phyloP scores from a whole-genome alignment of 345 rosid species.

The Viola odorata region DNA sequence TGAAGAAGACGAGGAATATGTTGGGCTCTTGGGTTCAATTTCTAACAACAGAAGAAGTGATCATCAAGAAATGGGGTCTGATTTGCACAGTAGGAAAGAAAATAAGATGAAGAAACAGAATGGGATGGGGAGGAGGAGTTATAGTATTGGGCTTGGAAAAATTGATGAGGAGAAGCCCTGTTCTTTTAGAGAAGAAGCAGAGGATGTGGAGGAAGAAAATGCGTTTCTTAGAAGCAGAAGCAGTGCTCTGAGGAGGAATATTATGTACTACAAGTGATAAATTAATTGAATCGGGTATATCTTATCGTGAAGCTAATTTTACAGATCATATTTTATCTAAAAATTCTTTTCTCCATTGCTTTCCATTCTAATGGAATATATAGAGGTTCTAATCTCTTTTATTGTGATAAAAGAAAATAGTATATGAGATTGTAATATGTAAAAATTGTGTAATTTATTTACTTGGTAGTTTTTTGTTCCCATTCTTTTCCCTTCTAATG shows the following conservation, averaged over 20 bases:
- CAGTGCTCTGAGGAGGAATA: constrained; percentile 4
- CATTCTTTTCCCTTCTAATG: no score
- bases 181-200: constrained; percentile 24
- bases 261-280: not conserved
- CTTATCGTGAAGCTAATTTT: no score
- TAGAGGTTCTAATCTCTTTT: no score
- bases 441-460: no score
- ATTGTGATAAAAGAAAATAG: no score
- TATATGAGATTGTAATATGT: no score
- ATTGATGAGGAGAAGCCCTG: constrained; percentile 39
- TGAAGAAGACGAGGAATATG: not conserved
- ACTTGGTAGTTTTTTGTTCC: no score
- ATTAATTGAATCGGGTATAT: no score
- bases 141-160: constrained; percentile 41
- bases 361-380: no score
- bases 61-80: no score
- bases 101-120: not conserved
- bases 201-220: not conserved
- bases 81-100: not conserved
- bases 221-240: constrained; percentile 28
- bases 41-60: not conserved
- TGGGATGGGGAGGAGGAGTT: constrained; percentile 23
- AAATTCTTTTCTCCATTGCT: no score
- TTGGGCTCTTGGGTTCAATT: not conserved
- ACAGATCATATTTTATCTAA: no score